Evolutionary conservation across 2,329 filamentous ascomycete genomes (phyloP), one percentile per base, ranked within the genome.

Genomic region (Clarireedia sp.): DNA sequence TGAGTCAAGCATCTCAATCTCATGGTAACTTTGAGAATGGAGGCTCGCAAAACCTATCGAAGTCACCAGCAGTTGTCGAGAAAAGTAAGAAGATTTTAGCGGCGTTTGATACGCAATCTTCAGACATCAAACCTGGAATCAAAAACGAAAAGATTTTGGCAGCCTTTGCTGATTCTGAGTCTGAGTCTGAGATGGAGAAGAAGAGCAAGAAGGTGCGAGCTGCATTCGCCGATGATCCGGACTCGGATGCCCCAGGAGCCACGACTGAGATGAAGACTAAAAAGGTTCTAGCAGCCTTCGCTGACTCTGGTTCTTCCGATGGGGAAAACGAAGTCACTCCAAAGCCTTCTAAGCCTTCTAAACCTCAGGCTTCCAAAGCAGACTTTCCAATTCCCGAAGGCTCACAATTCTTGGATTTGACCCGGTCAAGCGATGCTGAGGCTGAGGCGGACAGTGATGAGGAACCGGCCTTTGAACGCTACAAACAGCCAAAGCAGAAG

Each of bases 331-430:
- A 48, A n/a, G 37, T 47, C n/a, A 37, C 45, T 19, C 36, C 24
- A 16, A 46, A 53, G 24, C 5, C 17, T 1, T 43, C 40, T 12
- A 55, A 55, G n/a, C 17, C 37, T 49, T 26, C 19, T 12, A 47
- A 38, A 12, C 38, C 53, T 41, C 33, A 16, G 5, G 9, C 59
- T 40, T 60, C 64, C n/a, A 70, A 70, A 36, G 57, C 43, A 14
- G 10, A 38, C 40, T 17, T 16, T 21, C 14, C 33, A 8, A 14
- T n/a, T 14, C 57, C 26, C 54, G 71, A 29, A 2, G 70, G 70
- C 5, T 69, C 69, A 0, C 72, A 73, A 48, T 64, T 74, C 3
- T 49, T 54, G 52, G 70, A 73, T 49, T 59, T 74, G 21, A 65
- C 64, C 1, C n/a, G 60, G 17, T 62, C 59, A 7, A 66, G 62